A percentile compares a stretch with the other conserved stretches of the same genome.
Conservation (phyloP, 1,139 yeast species). For the Blastobotrys arbuscula region DNA sequence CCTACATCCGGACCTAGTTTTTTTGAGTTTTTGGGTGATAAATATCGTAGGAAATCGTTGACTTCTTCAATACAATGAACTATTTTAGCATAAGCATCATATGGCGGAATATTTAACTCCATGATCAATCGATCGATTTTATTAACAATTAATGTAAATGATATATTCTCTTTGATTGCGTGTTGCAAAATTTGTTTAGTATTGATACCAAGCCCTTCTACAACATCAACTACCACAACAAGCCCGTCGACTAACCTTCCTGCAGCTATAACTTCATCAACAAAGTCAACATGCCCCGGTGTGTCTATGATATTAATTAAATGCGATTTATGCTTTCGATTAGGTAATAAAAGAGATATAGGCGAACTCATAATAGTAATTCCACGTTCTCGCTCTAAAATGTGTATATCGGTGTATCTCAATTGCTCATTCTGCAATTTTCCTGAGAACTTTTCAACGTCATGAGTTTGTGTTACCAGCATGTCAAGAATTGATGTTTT, state of each 20-base stretch:
- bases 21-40: slow-evolving; percentile 12
- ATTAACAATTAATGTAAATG: slow-evolving; percentile 62
- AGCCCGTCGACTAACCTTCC: slow-evolving; percentile 60
- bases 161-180: slow-evolving; percentile 44
- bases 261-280: slow-evolving; percentile 64
- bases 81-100: slow-evolving; percentile 68
- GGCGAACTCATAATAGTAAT: slow-evolving; percentile 61
- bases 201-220: slow-evolving; percentile 68
- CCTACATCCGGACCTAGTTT: slow-evolving; percentile 55
- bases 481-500: slow-evolving; percentile 76
- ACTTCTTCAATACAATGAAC: slow-evolving; percentile 57
- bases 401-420: slow-evolving; percentile 66
- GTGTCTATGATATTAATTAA: slow-evolving; percentile 68
- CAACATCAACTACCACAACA: slow-evolving; percentile 69
- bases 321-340: slow-evolving; percentile 50
- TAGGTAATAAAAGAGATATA: slow-evolving; percentile 56
- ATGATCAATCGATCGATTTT: slow-evolving; percentile 77
- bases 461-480: slow-evolving; percentile 61
- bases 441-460: slow-evolving; percentile 29
- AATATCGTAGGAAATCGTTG: slow-evolving; percentile 42
- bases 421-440: slow-evolving; percentile 36
- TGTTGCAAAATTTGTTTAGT: slow-evolving; percentile 47
- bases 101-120: slow-evolving; percentile 70
- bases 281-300: slow-evolving; percentile 87
- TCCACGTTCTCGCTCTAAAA: slow-evolving; percentile 65